Conservation (phyloP, 805 yeast genomes). For the Kuraishia molischiana region DNA sequence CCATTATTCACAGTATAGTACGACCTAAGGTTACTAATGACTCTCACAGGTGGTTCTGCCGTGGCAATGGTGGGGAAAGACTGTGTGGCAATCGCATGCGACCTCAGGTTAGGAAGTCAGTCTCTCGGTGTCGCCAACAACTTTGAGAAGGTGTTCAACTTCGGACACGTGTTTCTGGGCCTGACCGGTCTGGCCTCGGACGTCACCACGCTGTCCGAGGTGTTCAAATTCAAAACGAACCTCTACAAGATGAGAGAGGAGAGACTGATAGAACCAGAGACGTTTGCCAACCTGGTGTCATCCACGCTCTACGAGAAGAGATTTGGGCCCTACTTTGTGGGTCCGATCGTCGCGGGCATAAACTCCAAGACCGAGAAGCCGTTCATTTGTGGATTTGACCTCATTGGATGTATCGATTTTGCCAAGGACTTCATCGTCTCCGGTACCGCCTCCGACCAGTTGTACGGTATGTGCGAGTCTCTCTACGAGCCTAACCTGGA, state of each 20-base stretch:
- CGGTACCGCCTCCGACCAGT: slow-evolving; percentile 95
- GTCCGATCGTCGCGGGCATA: slow-evolving; percentile 95
- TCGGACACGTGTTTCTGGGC: slow-evolving; percentile 81
- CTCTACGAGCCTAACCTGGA: slow-evolving; percentile 89
- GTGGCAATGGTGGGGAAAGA: slow-evolving; percentile 99
- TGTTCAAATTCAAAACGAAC: slow-evolving; percentile 77
- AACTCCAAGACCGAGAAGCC: slow-evolving; percentile 77
- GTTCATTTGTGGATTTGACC: slow-evolving; percentile 90
- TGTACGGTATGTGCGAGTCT: slow-evolving; percentile 97
- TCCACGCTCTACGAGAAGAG: slow-evolving; percentile 84
- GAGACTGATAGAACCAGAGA: slow-evolving; percentile 83
- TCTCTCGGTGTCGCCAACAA: slow-evolving; percentile 86
- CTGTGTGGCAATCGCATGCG: slow-evolving; percentile 96
- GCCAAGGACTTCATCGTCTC: slow-evolving; percentile 91
- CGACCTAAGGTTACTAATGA: not conserved
- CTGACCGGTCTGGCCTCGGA: slow-evolving; percentile 95
- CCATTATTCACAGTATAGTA: not conserved
- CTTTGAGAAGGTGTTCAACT: slow-evolving; percentile 85
- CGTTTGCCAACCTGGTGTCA: slow-evolving; percentile 87
- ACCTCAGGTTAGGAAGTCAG: slow-evolving; percentile 88
- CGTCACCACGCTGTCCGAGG: slow-evolving; percentile 76
- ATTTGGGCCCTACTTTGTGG: slow-evolving; percentile 93
- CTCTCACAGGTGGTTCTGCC: slow-evolving; percentile 84
- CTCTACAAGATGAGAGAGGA: slow-evolving; percentile 87
- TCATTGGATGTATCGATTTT: slow-evolving; percentile 92